A percentile compares a stretch with the other conserved stretches of the same genome.
Evolutionary conservation across 1,139 yeast genomes (phyloP).

Genomic region (Blastobotrys buckinghamii): DNA sequence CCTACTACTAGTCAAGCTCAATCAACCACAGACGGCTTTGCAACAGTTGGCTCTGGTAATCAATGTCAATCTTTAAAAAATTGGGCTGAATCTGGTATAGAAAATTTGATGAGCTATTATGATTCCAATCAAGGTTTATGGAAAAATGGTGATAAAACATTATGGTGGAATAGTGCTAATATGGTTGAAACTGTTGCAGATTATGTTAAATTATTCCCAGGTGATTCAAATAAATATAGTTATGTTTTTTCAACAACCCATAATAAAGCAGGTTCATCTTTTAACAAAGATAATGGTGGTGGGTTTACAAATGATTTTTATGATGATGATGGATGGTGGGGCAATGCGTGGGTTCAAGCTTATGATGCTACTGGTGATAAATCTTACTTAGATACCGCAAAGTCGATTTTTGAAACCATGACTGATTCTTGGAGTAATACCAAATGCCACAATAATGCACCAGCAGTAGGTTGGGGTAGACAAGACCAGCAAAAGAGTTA

Average conservation of each 20-base stretch:
- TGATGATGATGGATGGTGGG: constrained; percentile 23
- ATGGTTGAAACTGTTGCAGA: constrained; percentile 10
- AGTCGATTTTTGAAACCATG: constrained; percentile 15
- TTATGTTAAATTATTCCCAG: background rate
- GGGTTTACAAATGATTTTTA: constrained; percentile 18
- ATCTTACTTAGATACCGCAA: constrained; percentile 13
- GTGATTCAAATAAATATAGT: background rate
- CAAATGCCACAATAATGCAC: constrained; percentile 8
- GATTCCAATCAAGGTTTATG: background rate
- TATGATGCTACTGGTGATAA: constrained; percentile 15
- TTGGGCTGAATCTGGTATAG: background rate
- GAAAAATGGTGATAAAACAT: background rate
- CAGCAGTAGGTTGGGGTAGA: constrained; percentile 14
- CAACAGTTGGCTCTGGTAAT: too few relatives aligned
- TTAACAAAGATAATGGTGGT: background rate
- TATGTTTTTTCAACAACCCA: constrained; percentile 4
- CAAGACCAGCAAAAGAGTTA: constrained; percentile 16
- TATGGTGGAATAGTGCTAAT: constrained; percentile 19
- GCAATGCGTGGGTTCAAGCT: constrained; percentile 17
- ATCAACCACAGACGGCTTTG: background rate
- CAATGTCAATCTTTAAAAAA: background rate
- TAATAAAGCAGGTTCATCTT: background rate
- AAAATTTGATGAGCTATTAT: background rate
- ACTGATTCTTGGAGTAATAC: constrained; percentile 15
- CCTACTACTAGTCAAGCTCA: background rate